A percentile compares a stretch with the other conserved stretches of the same genome.
Conservation (phyloP, 495 filamentous ascomycete species). For the Trichodelitschia bisporula region DNA sequence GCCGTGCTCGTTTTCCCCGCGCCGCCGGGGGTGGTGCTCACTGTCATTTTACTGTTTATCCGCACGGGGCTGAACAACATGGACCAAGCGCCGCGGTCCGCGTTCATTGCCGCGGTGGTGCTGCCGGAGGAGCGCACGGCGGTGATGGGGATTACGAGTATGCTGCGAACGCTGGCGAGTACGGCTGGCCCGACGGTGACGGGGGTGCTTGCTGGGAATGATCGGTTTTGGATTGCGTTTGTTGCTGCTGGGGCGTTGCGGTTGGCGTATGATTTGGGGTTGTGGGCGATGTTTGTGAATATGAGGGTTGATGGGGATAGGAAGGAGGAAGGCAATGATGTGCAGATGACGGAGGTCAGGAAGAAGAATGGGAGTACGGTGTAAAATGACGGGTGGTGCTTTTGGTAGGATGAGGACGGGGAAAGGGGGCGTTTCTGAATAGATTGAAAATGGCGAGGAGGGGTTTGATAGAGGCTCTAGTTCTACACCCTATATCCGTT, state of each 20-base stretch:
- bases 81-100: constrained; percentile 54
- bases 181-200: constrained; percentile 38
- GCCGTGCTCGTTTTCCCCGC: constrained; percentile 42
- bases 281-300: constrained; percentile 38
- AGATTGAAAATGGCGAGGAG: no score
- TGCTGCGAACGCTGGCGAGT: constrained; percentile 13
- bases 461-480: no score
- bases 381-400: no score
- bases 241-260: constrained; percentile 45
- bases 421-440: no score
- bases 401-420: no score
- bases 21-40: constrained; percentile 26
- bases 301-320: constrained; percentile 3
- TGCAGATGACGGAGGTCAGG: constrained; percentile 2
- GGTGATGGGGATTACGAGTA: constrained; percentile 17
- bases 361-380: constrained; percentile 1
- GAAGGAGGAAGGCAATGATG: constrained; percentile 1
- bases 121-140: constrained; percentile 53
- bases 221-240: constrained; percentile 46
- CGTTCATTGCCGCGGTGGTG: constrained; percentile 52
- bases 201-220: constrained; percentile 36
- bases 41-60: constrained; percentile 29
- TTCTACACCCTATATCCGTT: no score
- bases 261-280: constrained; percentile 44
- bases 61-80: constrained; percentile 45